Base-by-base conservation (phyloP, 495 filamentous ascomycete genomes). In the Penicillium parvum region DNA sequence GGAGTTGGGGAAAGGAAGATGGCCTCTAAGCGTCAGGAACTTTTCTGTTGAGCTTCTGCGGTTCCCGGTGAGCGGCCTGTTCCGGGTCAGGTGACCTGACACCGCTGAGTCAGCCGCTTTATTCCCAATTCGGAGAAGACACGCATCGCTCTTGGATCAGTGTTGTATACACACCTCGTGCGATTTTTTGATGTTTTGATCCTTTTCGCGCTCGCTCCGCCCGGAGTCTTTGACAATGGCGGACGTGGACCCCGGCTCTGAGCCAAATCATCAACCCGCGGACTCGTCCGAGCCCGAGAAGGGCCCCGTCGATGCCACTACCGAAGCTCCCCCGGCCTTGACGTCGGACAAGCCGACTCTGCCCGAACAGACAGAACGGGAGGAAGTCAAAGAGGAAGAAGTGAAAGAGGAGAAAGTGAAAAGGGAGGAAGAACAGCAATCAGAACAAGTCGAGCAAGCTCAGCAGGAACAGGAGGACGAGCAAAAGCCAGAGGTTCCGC, bases 11-110 rank as follows among this genome's bases (percentile, higher is more conserved):
- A 52, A 52, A 55, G 50, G 52, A 56, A 55, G 55, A 46, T 45
- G 51, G 29, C 33, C 46, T 57, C 40, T 59, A 45, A 36, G 32
- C 22, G 45, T 36, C 32, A 55, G 59, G 60, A 70, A 70, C 60
- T 68, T 72, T 72, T 69, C 63, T 68, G 65, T 72, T 71, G 64
- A 66, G 67, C 57, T 61, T 49, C 48, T 46, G 40, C 54, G 52
- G 38, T 47, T 47, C 53, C 56, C 45, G 40, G 48, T 45, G 53
- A 53, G 40, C 42, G 55, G 53, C 51, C 52, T 51, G 29, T 48
- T 38, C 53, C 52, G 33, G 43, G 15, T 58, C 53, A 64, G 25
- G 47, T 65, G 43, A 57, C 35, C 36, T 27, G 12, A 7, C 30
- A 33, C 26, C 39, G 49, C 40, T 49, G 40, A 41, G 35, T 51